Conservation (phyloP, 139 green algal species). For the Nannochloris sp. region DNA sequence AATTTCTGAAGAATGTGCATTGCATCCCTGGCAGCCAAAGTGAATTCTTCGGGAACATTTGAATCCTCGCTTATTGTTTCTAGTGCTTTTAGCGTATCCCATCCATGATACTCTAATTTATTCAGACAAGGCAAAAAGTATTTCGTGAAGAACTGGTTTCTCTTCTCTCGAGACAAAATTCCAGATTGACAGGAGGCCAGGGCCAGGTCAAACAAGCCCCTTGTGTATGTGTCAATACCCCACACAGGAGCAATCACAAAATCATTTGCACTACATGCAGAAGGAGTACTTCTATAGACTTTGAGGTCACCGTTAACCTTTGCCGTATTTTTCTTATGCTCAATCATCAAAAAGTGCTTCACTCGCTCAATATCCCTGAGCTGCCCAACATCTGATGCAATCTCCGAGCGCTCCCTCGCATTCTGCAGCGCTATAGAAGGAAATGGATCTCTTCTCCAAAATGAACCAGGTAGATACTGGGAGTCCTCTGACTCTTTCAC, state of each 20-base stretch:
- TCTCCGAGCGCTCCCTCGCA: neutral
- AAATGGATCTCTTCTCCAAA: conserved; percentile 5
- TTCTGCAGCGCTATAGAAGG: neutral
- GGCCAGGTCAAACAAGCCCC: conserved; percentile 10
- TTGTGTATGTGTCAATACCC: conserved; percentile 73
- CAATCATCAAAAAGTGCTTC: neutral
- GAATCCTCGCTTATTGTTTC: conserved; percentile 1
- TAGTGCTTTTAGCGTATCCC: conserved; percentile 10
- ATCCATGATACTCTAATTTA: conserved; percentile 16
- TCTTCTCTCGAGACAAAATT: neutral
- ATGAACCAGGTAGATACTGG: neutral
- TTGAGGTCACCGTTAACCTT: too few species aligned
- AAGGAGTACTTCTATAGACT: neutral
- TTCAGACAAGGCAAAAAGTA: conserved; percentile 54
- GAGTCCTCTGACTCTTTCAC: neutral
- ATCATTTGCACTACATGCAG: neutral
- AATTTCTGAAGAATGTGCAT: conserved; percentile 6
- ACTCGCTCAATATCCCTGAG: neutral
- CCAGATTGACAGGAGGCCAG: neutral
- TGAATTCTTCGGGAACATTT: neutral
- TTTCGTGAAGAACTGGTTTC: conserved; percentile 44
- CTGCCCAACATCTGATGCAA: neutral
- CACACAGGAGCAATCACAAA: conserved; percentile 54
- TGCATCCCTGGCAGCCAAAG: neutral
- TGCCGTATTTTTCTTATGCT: too few species aligned